These are phyloP conservation scores for Eucalyptus pumila DNA, from an alignment of 345 rosid genomes.

Conservation along the genomic window DNA sequence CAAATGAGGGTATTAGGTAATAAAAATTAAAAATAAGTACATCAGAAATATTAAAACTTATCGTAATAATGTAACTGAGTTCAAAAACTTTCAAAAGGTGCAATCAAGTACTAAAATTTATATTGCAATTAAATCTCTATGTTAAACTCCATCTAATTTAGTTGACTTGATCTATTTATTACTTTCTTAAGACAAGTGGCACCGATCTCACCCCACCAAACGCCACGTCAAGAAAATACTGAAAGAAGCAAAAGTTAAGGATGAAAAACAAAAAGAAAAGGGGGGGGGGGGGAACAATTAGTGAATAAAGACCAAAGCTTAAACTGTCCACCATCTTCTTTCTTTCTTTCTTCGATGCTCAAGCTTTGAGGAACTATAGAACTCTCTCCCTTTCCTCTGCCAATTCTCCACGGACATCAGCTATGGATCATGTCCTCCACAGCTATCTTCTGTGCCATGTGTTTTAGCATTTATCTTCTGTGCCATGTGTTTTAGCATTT, in stretches of 20 bases:
- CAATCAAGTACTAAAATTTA: too few species aligned
- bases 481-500: neutral
- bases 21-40: fast-evolving
- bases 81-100: fast-evolving
- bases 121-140: fast-evolving
- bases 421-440: neutral
- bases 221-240: neutral
- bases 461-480: neutral
- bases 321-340: neutral
- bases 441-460: neutral
- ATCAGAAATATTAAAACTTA: too few species aligned
- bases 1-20: neutral
- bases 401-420: neutral
- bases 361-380: neutral
- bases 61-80: fast-evolving
- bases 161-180: neutral
- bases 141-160: too few species aligned
- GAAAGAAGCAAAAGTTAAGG: neutral
- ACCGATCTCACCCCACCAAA: neutral
- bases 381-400: neutral
- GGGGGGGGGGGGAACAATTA: too few species aligned
- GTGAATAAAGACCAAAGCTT: neutral
- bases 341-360: neutral
- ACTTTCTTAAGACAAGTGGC: neutral
- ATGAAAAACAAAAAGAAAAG: neutral